A percentile compares a stretch with the other conserved stretches of the same genome.
Conservation (phyloP, 805 yeast genomes). For the Yarrowia sp. region DNA sequence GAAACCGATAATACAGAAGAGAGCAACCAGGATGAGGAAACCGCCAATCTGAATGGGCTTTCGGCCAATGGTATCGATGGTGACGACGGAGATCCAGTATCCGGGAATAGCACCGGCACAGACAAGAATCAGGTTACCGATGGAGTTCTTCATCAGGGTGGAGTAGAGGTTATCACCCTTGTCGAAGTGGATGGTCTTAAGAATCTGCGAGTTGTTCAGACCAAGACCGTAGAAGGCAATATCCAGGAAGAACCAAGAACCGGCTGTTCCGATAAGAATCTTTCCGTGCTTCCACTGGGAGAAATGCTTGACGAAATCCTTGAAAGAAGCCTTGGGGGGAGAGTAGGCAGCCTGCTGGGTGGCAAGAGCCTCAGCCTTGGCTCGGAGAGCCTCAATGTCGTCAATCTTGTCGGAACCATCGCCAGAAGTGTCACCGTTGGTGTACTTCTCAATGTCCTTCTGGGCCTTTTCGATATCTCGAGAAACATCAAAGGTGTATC, state of each 20-base stretch:
- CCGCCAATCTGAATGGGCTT: constrained; percentile 56
- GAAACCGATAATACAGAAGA: constrained; percentile 59
- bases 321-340: constrained; percentile 76
- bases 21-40: constrained; percentile 52
- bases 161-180: constrained; percentile 65
- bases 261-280: constrained; percentile 57
- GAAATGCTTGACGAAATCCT: constrained; percentile 71
- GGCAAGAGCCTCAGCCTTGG: constrained; percentile 2
- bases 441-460: constrained; percentile 36
- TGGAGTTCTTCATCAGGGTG: constrained; percentile 47
- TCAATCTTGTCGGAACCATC: neutral
- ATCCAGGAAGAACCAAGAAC: constrained; percentile 63
- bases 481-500: constrained; percentile 68
- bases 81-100: constrained; percentile 56
- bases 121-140: constrained; percentile 85
- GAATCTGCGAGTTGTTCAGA: constrained; percentile 52
- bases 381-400: constrained; percentile 7
- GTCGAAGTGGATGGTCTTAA: constrained; percentile 51
- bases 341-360: neutral
- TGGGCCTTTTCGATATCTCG: constrained; percentile 54
- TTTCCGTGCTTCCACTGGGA: constrained; percentile 84
- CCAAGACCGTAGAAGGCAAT: constrained; percentile 65
- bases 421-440: neutral
- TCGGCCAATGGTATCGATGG: constrained; percentile 58
- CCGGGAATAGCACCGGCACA: constrained; percentile 86